Base-by-base conservation (phyloP, 208 protist genomes). In the Crithidia mellificae region DNA sequence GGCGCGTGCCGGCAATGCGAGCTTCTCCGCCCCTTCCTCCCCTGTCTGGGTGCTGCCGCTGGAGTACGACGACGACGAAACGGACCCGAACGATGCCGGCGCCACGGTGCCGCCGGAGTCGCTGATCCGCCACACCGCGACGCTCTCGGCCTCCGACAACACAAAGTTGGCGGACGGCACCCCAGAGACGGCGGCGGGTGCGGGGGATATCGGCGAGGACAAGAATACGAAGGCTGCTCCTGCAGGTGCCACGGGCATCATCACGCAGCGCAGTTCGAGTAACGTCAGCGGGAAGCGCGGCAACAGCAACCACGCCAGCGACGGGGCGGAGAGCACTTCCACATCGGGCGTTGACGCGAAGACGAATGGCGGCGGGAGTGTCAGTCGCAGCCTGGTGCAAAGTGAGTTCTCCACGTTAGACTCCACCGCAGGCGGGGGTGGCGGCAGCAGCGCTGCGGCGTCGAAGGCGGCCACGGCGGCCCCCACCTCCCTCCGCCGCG, bases 41-140 rank as follows among this genome's bases (percentile, higher is more conserved):
- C 29, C 24, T 1, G 29, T 52, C 39, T 39, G 27, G 59, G 59
- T 55, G 46, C 32, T 65, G 46, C 59, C 59, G 46, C 43, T 65
- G 30, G 59, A 65, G 2, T 41, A 65, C 59, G 59, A 65, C 30
- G 46, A 65, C 5, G 59, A 52, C 44, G 57, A 55, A 34, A 32
- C 27, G 19, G 47, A 30, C 59, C 46, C 59, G 1, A 43, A 65
- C 20, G 59, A 55, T 15, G 46, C 32, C 4, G 59, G 34, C 0
- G 32, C 29, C 12, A 65, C 59, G 7, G 47, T 46, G 47, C 47
- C 59, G 22, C 34, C 32, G 32, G 32, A 55, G 44, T 30, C 58
- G 22, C 8, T 3, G 11, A 36, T 27, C 14, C 54, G 11, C 12
- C 4, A 44, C 56, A 36, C 41, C n/a, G 20, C 11, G 6, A 32